Conservation (phyloP, 1,284 basidiomycete species). For the Moniliophthora roreri region DNA sequence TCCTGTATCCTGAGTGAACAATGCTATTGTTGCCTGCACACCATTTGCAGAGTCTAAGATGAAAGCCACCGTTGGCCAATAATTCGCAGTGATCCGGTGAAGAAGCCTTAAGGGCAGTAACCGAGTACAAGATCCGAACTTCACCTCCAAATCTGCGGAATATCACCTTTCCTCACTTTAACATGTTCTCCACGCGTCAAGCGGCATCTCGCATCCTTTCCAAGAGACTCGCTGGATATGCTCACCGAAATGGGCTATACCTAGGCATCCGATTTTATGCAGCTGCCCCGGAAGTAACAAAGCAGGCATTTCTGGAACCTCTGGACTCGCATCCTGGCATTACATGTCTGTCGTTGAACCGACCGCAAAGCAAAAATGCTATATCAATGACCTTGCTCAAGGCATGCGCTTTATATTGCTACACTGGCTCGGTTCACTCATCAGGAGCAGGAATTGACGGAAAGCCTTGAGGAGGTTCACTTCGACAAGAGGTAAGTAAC, state of each 20-base stretch:
- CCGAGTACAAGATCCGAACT: no score
- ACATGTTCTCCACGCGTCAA: no score
- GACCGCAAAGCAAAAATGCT: conserved; percentile 87
- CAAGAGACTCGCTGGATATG: not conserved
- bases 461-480: conserved; percentile 67
- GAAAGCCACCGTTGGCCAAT: no score
- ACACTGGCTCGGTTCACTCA: not conserved
- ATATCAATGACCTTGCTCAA: conserved; percentile 76
- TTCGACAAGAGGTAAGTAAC: conserved; percentile 62
- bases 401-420: conserved; percentile 34
- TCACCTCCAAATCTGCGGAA: no score
- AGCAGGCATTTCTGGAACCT: conserved; percentile 60
- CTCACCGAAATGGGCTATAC: not conserved
- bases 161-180: no score
- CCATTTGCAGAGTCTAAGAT: no score
- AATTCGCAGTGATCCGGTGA: no score
- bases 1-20: no score
- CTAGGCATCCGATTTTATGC: conserved; percentile 6
- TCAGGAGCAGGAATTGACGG: conserved; percentile 62
- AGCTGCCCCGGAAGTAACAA: not conserved
- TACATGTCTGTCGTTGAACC: conserved; percentile 71
- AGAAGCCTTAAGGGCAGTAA: no score
- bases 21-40: no score
- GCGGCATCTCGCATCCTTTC: not conserved
- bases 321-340: conserved; percentile 51